Base-by-base conservation (phyloP, 176 grass and related monocot species). In the Hyparrhenia diplandra region DNA sequence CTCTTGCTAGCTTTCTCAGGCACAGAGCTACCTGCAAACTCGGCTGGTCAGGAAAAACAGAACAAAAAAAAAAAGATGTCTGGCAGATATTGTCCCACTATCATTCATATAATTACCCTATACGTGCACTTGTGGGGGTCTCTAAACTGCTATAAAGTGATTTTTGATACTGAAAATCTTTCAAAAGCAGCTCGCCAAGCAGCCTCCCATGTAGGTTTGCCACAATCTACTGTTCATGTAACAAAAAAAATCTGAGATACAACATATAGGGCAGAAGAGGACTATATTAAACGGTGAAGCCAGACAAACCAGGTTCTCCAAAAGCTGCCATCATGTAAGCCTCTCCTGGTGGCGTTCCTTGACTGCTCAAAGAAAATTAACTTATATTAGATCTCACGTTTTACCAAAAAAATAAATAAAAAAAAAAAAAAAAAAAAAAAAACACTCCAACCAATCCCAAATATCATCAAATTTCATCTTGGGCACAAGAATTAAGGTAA, bases 311-410 rank as follows among this genome's bases (percentile, higher is more conserved):
- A 76, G 83, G 75, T 83, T 93, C 97, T 88, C 93, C 97, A 75
- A 99, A 99, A 83, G 97, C 97, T 67, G 97, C 91, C 35, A 85
- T 13, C 93, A 99, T 99, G 77, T 90, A 99, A 88, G 93, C 72
- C 86, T 99, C 97, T 76, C 82, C 88, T 42, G 97, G 97, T 59
- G 89, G 89, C 42, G 93, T 88, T 61, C 91, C 91, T 92, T 99
- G 97, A 80, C 97, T 99, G 89, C 57, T 80, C 45, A 87, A 78
- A 87, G 40, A 88, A 83, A 89, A 76, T 45, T 74, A 78, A 8
- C 59, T 81, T 67, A 25, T 63, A 76, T 43, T 37, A 74, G 16
- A 69, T 21, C 12, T 78, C 9, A 67, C 35, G 80, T 69, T 80
- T 76, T n/a, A n/a, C n/a, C n/a, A n/a, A 76, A 46, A 10, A 80